These are phyloP conservation scores for Apiospora saccharicola DNA, from an alignment of 2,329 filamentous ascomycete species.

Conservation along the genomic window DNA sequence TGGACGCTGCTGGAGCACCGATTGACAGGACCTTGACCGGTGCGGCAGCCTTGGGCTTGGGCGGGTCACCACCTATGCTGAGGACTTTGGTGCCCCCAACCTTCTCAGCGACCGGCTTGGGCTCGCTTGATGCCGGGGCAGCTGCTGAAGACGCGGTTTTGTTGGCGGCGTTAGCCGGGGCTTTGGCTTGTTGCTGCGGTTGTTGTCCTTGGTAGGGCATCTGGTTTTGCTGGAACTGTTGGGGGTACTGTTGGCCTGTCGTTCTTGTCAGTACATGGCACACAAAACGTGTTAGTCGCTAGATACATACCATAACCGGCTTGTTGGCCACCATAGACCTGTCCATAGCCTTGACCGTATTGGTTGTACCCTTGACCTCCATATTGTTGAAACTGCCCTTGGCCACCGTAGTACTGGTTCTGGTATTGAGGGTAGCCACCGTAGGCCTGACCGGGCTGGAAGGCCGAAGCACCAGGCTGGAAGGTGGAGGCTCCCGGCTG, in stretches of 20 bases:
- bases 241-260: conserved; percentile 60
- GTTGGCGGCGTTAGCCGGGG: conserved; percentile 68
- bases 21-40: conserved; percentile 76
- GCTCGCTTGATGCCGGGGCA: conserved; percentile 50
- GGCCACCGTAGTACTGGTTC: conserved; percentile 56
- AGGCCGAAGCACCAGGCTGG: conserved; percentile 60
- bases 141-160: conserved; percentile 55
- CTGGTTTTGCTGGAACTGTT: conserved; percentile 59
- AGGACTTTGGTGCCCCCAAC: conserved; percentile 69
- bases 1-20: conserved; percentile 63
- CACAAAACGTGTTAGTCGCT: conserved; percentile 8
- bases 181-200: conserved; percentile 42
- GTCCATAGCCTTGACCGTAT: conserved; percentile 49
- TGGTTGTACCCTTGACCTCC: conserved; percentile 59
- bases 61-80: conserved; percentile 64
- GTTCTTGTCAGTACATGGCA: conserved; percentile 28
- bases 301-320: conserved; percentile 48
- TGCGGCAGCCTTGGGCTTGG: conserved; percentile 57
- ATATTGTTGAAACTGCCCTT: conserved; percentile 66
- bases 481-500: conserved; percentile 74
- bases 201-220: conserved; percentile 34
- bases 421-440: conserved; percentile 24
- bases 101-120: conserved; percentile 62
- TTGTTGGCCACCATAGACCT: conserved; percentile 55
- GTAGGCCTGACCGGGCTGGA: conserved; percentile 71